A percentile compares a stretch with the other conserved stretches of the same genome.
Conservation (phyloP, 1,284 basidiomycete genomes). For the Sporisorium reilianum region DNA sequence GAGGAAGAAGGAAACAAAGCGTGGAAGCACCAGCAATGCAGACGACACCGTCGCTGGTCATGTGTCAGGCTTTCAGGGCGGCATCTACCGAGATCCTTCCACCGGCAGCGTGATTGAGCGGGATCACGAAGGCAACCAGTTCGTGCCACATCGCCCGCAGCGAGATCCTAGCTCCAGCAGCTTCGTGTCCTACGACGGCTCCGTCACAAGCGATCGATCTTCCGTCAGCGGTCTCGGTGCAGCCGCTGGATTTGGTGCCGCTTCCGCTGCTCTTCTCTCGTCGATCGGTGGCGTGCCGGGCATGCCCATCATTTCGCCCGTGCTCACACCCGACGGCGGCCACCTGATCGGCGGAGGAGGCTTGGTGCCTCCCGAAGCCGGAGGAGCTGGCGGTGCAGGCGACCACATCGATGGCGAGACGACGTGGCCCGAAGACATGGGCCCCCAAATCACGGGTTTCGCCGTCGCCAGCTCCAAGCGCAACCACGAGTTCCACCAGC, state of each 20-base stretch:
- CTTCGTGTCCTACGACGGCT: constrained; percentile 50
- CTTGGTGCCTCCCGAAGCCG: constrained; percentile 30
- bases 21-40: neutral
- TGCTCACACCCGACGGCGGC: constrained; percentile 44
- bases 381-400: constrained; percentile 41
- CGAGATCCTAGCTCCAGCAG: constrained; percentile 43
- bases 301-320: constrained; percentile 35
- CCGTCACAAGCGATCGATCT: constrained; percentile 46
- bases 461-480: constrained; percentile 95
- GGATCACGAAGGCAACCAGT: constrained; percentile 40
- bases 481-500: constrained; percentile 93
- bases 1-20: constrained; percentile 28
- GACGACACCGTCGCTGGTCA: constrained; percentile 10
- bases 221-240: constrained; percentile 55
- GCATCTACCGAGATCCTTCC: constrained; percentile 55
- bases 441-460: constrained; percentile 76
- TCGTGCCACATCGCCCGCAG: constrained; percentile 15
- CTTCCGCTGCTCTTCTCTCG: constrained; percentile 53
- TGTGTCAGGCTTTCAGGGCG: constrained; percentile 40
- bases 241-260: constrained; percentile 55
- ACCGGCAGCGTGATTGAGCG: constrained; percentile 52
- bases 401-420: constrained; percentile 50
- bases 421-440: constrained; percentile 52
- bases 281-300: constrained; percentile 46
- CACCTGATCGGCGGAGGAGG: constrained; percentile 34